Evolutionary conservation across 2,329 filamentous ascomycete genomes (phyloP).

Genomic region (Chrysoporthe deuterocubensis): DNA sequence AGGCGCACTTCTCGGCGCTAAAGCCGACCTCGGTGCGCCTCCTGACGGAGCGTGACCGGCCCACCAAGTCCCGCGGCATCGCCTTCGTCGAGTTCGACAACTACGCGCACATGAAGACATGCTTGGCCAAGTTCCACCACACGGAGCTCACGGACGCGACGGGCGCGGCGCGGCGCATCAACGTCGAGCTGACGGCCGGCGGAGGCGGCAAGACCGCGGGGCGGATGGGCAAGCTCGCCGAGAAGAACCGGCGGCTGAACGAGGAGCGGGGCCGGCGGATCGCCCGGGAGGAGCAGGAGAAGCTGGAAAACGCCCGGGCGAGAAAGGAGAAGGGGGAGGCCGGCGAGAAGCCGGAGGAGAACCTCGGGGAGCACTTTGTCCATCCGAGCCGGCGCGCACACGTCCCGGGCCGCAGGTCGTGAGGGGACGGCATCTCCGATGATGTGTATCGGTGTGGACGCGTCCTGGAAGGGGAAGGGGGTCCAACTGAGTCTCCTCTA

Average conservation of each 20-base stretch:
- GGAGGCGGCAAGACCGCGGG: constrained; percentile 79
- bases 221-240: constrained; percentile 76
- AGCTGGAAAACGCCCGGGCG: constrained; percentile 12
- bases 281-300: constrained; percentile 47
- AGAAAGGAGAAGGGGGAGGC: constrained; percentile 38
- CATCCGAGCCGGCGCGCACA: constrained; percentile 56
- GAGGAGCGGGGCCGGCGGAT: constrained; percentile 61
- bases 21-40: constrained; percentile 73
- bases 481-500: too few relatives aligned
- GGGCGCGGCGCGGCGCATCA: constrained; percentile 71
- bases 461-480: not conserved
- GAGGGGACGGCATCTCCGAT: not conserved
- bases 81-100: constrained; percentile 89
- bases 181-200: constrained; percentile 90
- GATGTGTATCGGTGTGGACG: not conserved
- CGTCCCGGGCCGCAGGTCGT: constrained; percentile 13
- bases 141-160: constrained; percentile 68
- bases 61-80: constrained; percentile 52
- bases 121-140: constrained; percentile 89
- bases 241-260: constrained; percentile 85
- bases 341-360: constrained; percentile 30
- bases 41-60: constrained; percentile 62
- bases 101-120: constrained; percentile 90
- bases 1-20: constrained; percentile 78
- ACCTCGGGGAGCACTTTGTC: constrained; percentile 44